Percentiles rank a stretch among this genome's conserved stretches.
Evolutionary conservation across 768 basidiomycete species (phyloP).

Genomic region (Auricularia auricula-judae): DNA sequence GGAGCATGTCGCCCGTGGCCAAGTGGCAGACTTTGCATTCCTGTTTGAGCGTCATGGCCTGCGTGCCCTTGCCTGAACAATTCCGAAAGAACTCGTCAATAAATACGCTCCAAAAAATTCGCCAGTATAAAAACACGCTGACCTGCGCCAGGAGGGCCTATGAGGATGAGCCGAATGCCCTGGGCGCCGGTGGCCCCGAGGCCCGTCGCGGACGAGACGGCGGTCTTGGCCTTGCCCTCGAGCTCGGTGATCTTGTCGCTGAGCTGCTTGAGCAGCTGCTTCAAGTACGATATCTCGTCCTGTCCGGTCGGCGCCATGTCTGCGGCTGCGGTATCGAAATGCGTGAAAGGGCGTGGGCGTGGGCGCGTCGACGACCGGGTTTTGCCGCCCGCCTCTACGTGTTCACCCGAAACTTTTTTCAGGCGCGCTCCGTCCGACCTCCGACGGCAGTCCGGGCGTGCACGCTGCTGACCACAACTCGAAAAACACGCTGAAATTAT

Average conservation of each 20-base stretch:
- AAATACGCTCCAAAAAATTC: background rate
- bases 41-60: constrained; percentile 86
- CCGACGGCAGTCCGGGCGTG: no score
- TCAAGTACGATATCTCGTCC: constrained; percentile 90
- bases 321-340: background rate
- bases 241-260: constrained; percentile 78
- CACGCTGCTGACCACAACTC: no score
- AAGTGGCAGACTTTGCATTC: constrained; percentile 96
- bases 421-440: no score
- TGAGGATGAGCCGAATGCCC: constrained; percentile 76
- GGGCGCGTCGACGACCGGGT: background rate
- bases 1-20: constrained; percentile 97
- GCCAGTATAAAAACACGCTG: constrained; percentile 15
- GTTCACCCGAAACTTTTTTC: no score
- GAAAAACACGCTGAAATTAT: no score
- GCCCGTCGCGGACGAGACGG: constrained; percentile 18
- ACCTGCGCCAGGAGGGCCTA: constrained; percentile 98
- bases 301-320: constrained; percentile 8
- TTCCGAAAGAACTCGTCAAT: background rate
- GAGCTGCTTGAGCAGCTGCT: constrained; percentile 80
- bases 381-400: no score
- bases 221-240: constrained; percentile 56
- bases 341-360: background rate
- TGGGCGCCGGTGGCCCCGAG: constrained; percentile 26
- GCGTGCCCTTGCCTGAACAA: constrained; percentile 86